Base-by-base conservation (phyloP, 169 alveolate species). In the Cryptosporidium sp. region DNA sequence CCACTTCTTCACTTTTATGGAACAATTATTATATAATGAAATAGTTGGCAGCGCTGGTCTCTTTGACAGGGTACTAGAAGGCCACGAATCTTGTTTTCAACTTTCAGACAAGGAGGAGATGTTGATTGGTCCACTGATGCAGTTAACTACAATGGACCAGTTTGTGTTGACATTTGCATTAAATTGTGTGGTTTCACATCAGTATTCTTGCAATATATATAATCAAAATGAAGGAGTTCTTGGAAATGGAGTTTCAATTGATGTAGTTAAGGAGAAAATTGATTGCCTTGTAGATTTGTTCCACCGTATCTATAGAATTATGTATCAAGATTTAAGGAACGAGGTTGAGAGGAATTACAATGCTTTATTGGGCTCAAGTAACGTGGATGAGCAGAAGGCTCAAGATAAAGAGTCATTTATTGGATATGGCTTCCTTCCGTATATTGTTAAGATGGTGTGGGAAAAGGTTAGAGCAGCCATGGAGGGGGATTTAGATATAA, bases 281-380 rank as follows among this genome's bases (percentile, higher is more conserved):
- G 23, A 80, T 29, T 23, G 41, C 10, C 33, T 65, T 3, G 23
- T 48, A 8, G 75, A 59, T 43, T 62, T 80, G 21, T 80, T 62
- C 14, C 75, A 80, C 16, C 52, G 89, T n/a, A 80, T 80, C 43
- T 80, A 80, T 48, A 59, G 89, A 26, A 80, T 80, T 43, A 80
- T 80, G 89, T 80, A 62, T 43, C 80, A 80, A 26, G 80, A 80
- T 80, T 80, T 80, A 26, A 80, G 59, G 14, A 80, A 80, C 41
- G 75, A 59, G 29, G 55, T 65, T 21, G 69, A 62, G 29, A 58
- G 89, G 14, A 65, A 80, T 43, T 3, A 37, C 4, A 51, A 35
- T 65, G 10, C 41, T 5, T 35, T 65, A 65, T 26, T 65, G n/a
- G 10, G 31, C 21, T 33, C 43, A 18, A 31, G 48, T 26, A 23